Evolutionary conservation across 2,329 filamentous ascomycete genomes (phyloP).

Genomic region (Aspergillus pseudotamarii): DNA sequence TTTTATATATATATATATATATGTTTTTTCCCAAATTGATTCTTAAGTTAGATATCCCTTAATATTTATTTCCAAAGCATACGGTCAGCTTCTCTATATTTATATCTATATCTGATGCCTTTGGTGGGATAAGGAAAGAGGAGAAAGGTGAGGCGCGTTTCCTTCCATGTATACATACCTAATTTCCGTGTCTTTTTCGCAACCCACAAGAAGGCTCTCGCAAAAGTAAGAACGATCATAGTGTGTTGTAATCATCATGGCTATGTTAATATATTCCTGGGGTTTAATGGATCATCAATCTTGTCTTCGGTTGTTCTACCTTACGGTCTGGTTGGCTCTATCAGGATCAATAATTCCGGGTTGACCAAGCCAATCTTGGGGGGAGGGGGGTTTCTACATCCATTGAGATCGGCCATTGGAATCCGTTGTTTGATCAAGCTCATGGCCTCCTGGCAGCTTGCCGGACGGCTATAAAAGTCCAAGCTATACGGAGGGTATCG

Average conservation of each 20-base stretch:
- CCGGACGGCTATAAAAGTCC: conserved; percentile 2
- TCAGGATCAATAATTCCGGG: background rate
- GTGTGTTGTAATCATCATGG: background rate
- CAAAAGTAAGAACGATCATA: background rate
- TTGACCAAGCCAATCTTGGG: background rate
- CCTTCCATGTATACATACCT: background rate
- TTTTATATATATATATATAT: no score
- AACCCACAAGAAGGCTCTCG: background rate
- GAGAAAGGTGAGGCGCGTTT: background rate
- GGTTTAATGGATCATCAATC: background rate
- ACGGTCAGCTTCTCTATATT: background rate
- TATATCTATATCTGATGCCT: background rate
- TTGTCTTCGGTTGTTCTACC: background rate
- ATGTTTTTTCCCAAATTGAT: background rate
- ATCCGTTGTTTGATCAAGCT: conserved; percentile 24
- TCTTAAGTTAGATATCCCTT: background rate
- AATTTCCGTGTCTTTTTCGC: background rate
- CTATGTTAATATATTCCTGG: background rate
- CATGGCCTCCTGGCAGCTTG: conserved; percentile 19
- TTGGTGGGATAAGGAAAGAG: background rate
- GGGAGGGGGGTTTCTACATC: background rate
- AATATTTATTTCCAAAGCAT: background rate
- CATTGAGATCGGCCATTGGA: background rate
- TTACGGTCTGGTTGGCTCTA: background rate
- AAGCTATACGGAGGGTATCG: conserved; percentile 1